Evolutionary conservation across 306 rosid genomes (phyloP).

Genomic region (Castanea sativa): DNA sequence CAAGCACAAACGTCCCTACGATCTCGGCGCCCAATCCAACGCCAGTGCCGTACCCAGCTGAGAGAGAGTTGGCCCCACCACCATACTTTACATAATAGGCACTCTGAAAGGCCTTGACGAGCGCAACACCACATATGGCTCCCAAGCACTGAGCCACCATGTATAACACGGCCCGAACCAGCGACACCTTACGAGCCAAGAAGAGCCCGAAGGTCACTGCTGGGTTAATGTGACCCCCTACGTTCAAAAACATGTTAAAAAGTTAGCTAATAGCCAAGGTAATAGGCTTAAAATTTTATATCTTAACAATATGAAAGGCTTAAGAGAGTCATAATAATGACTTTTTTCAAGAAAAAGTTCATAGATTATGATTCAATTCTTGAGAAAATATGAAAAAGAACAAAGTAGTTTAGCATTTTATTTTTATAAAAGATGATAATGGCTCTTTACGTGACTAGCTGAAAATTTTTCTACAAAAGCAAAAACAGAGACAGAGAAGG

Average conservation of each 20-base stretch:
- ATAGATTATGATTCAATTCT: too few species aligned
- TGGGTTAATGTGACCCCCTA: slow-evolving; percentile 99
- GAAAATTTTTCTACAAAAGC: too few species aligned
- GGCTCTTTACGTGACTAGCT: too few species aligned
- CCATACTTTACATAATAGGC: slow-evolving; percentile 43
- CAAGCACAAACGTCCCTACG: slow-evolving; percentile 82
- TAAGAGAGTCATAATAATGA: neutral
- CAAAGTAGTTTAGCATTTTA: too few species aligned
- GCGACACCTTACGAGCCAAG: slow-evolving; percentile 92
- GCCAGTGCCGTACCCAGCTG: slow-evolving; percentile 52
- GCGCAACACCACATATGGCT: slow-evolving; percentile 82
- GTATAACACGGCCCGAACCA: slow-evolving; percentile 73
- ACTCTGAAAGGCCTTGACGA: slow-evolving; percentile 82
- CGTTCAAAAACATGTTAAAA: neutral
- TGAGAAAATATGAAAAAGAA: too few species aligned
- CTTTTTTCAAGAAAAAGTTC: too few species aligned
- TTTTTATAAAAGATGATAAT: too few species aligned
- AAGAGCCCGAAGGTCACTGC: slow-evolving; percentile 93
- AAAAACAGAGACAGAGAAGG: too few species aligned
- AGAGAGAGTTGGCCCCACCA: slow-evolving; percentile 72
- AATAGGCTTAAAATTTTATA: too few species aligned
- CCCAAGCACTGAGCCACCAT: slow-evolving; percentile 90
- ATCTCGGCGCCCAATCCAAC: slow-evolving; percentile 83
- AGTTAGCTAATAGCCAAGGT: neutral
- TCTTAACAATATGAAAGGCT: neutral